Base-by-base conservation (phyloP, 441 rosid genomes). In the Flueggea neowawraea region DNA sequence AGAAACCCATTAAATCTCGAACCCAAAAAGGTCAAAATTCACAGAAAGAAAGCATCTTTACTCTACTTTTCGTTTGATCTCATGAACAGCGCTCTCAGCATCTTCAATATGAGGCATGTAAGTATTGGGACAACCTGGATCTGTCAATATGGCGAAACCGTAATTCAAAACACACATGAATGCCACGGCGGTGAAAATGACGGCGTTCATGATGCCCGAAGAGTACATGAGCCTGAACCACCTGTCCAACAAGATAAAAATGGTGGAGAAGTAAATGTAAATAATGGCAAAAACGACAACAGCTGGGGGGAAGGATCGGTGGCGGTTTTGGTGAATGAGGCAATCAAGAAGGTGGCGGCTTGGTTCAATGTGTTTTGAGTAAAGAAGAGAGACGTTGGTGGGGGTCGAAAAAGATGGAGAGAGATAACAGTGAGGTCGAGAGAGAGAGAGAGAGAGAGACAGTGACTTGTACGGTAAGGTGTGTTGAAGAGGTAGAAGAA, bases 11-110 rank as follows among this genome's bases (percentile, higher is more conserved):
- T 36, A 36, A 36, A 5, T 8, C 41, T 5, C 41, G 9, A 36
- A 36, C 41, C 41, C 41, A 36, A 36, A 36, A 36, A 36, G 41
- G 7, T 36, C 41, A 5, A 36, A 36, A 36, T 36, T 8, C 41
- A 36, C 41, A 41, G 6, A 36, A 16, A 44, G 9, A n/a, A 58
- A 9, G 12, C 16, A 4, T 39, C 28, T 10, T 41, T 16, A 32
- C 32, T 10, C 13, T n/a, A 89, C 97, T 84, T 89, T 91, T 67
- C 98, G 91, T 71, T 92, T 92, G 84, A 90, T 92, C 86, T 91
- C 97, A 52, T 86, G 91, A 33, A 90, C 67, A 66, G 91, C 80
- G 71, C 69, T 72, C 58, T 76, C 63, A 10, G 82, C 71, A 63
- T 87, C 96, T 77, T 92, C 97, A 43, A 87, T 66, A 54, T 90